Evolutionary conservation across 2,329 filamentous ascomycete genomes (phyloP).

Genomic region (Paracorniculantispora psalliotae): DNA sequence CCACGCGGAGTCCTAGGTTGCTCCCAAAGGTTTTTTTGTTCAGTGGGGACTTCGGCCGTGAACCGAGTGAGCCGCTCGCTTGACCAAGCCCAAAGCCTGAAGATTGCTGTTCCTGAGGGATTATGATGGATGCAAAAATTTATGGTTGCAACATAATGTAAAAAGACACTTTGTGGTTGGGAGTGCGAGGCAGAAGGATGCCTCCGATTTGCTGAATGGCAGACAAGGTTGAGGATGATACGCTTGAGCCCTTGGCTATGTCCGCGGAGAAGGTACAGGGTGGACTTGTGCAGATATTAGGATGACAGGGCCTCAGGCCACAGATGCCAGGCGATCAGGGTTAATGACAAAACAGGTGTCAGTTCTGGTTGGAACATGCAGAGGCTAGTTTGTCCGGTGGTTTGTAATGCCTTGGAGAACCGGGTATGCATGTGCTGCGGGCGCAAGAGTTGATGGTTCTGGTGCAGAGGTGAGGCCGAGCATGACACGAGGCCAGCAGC

Average conservation of each 20-base stretch:
- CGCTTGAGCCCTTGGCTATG: not conserved
- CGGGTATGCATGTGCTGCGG: not conserved
- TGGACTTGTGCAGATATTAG: not conserved
- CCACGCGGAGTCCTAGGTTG: not conserved
- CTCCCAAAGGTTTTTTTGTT: conserved; percentile 9
- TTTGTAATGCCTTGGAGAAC: not conserved
- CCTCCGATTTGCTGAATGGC: not conserved
- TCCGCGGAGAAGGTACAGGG: too few relatives aligned
- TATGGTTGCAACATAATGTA: not conserved
- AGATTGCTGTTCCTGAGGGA: not conserved
- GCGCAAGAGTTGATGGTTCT: not conserved
- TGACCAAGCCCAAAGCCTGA: not conserved
- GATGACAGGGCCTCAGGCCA: not conserved
- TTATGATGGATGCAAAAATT: not conserved
- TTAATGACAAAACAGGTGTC: not conserved
- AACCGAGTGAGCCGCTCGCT: conserved; percentile 32
- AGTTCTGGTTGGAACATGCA: not conserved
- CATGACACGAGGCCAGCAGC: not conserved
- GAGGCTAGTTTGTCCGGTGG: not conserved
- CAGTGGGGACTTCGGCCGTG: conserved; percentile 31
- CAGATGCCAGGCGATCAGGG: not conserved
- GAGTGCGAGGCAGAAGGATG: not conserved
- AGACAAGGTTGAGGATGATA: not conserved
- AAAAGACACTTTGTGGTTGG: not conserved
- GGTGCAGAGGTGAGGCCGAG: not conserved